A percentile compares a stretch with the other conserved stretches of the same genome.
phyloP scores from a whole-genome alignment of 176 grass and related monocot species.

The Puccinellia tenuiflora region DNA sequence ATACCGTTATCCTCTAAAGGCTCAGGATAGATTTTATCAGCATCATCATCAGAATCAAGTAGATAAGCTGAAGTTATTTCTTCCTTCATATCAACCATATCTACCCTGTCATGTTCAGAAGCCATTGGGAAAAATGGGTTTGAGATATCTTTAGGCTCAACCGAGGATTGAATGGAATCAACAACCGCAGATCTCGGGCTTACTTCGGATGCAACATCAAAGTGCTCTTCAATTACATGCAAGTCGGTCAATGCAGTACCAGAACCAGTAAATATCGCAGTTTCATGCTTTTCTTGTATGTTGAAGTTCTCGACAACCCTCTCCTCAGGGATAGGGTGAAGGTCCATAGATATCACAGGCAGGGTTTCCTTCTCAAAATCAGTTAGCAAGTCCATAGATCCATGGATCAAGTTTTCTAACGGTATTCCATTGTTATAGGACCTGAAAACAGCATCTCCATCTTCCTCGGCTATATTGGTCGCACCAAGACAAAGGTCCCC shows the following conservation, averaged over 20 bases:
- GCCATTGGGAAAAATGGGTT: constrained; percentile 28
- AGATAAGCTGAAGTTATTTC: constrained; percentile 28
- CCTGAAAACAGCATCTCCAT: constrained; percentile 20
- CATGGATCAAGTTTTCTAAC: constrained; percentile 32
- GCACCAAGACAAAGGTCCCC: constrained; percentile 30
- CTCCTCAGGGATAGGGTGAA: constrained; percentile 72
- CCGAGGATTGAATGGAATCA: constrained; percentile 19
- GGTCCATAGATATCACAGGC: constrained; percentile 42
- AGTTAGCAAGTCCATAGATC: constrained; percentile 26
- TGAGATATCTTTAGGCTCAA: constrained; percentile 14
- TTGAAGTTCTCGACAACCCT: constrained; percentile 44
- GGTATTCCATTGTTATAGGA: constrained; percentile 30
- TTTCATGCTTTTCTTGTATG: constrained; percentile 30
- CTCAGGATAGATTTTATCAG: constrained; percentile 64
- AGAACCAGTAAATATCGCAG: constrained; percentile 18
- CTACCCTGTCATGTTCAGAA: constrained; percentile 18
- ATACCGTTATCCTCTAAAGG: constrained; percentile 45
- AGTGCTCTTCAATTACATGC: constrained; percentile 48
- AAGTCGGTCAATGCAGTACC: constrained; percentile 28
- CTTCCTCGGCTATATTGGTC: constrained; percentile 17
- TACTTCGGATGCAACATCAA: constrained; percentile 29
- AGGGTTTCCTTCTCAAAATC: constrained; percentile 28
- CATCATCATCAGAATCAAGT: constrained; percentile 69
- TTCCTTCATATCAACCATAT: constrained; percentile 27
- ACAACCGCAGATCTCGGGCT: constrained; percentile 3